Evolutionary conservation across 2,329 filamentous ascomycete genomes (phyloP).

Genomic region (Penicillium thymicola): DNA sequence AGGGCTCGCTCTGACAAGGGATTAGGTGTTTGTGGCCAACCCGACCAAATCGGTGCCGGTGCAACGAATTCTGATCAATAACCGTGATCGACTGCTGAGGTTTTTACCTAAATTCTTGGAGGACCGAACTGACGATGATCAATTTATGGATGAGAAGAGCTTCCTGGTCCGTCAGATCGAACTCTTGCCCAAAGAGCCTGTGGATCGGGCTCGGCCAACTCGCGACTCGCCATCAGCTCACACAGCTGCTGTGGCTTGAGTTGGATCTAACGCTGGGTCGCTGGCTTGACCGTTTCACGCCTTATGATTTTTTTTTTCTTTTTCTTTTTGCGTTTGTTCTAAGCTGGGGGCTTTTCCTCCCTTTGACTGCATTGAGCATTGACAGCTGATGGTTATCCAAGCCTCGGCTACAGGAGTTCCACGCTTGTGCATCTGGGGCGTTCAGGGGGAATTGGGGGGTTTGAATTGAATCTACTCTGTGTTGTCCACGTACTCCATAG

Average conservation of each 20-base stretch:
- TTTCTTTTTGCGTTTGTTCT: constrained; percentile 3
- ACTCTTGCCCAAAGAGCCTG: constrained; percentile 42
- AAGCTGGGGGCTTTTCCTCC: constrained; percentile 5
- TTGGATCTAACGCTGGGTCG: constrained; percentile 11
- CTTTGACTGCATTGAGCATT: constrained; percentile 18
- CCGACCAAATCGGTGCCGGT: constrained; percentile 97
- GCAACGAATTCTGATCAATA: constrained; percentile 93
- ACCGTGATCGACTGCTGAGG: constrained; percentile 81
- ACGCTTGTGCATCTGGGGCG: constrained; percentile 7
- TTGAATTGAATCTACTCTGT: not conserved
- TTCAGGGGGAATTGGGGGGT: constrained; percentile 5
- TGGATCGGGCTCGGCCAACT: constrained; percentile 33
- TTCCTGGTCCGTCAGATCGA: constrained; percentile 94
- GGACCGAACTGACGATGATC: constrained; percentile 93
- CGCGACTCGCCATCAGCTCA: constrained; percentile 29
- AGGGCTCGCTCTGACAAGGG: constrained; percentile 17
- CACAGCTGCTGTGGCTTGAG: constrained; percentile 30
- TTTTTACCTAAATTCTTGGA: constrained; percentile 92
- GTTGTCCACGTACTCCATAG: not conserved
- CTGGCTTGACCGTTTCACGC: constrained; percentile 10
- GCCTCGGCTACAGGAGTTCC: constrained; percentile 20
- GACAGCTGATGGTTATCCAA: constrained; percentile 4
- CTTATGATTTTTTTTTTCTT: constrained; percentile 7
- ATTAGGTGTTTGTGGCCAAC: constrained; percentile 89
- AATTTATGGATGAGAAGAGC: constrained; percentile 96